Evolutionary conservation across 345 rosid genomes (phyloP).

Genomic region (Litchi chinensis): DNA sequence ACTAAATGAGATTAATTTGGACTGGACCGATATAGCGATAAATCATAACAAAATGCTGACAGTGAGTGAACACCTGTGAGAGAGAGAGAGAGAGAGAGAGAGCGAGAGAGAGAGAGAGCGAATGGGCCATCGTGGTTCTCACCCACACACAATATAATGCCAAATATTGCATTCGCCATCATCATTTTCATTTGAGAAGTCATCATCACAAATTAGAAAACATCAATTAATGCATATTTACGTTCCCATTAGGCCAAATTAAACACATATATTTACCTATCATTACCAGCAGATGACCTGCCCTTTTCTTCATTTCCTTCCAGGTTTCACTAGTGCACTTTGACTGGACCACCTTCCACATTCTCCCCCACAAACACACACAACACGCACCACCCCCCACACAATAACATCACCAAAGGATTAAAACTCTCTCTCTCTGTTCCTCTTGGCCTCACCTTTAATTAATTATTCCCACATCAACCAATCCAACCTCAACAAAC

Average conservation of each 20-base stretch:
- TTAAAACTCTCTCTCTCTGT: neutral
- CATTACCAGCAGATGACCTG: too few relatives aligned
- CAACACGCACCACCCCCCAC: neutral
- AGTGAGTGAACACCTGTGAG: neutral
- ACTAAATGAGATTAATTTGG: too few relatives aligned
- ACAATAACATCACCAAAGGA: neutral
- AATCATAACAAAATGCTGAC: too few relatives aligned
- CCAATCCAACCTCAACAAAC: neutral
- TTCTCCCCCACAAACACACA: neutral
- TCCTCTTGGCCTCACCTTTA: neutral
- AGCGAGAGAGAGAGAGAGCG: neutral
- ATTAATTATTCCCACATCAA: neutral
- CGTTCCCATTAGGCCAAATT: slow-evolving; percentile 1
- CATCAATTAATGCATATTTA: slow-evolving; percentile 24
- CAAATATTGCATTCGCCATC: slow-evolving; percentile 5
- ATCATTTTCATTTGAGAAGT: neutral
- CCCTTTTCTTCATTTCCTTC: neutral
- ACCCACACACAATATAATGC: neutral
- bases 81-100: neutral
- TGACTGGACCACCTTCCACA: neutral
- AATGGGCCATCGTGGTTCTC: neutral
- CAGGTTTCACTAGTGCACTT: neutral
- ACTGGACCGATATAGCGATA: too few relatives aligned
- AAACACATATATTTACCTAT: too few relatives aligned
- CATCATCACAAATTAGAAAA: neutral